phyloP scores from a whole-genome alignment of 768 basidiomycete species.

The Termitomyces bulborhizus region DNA sequence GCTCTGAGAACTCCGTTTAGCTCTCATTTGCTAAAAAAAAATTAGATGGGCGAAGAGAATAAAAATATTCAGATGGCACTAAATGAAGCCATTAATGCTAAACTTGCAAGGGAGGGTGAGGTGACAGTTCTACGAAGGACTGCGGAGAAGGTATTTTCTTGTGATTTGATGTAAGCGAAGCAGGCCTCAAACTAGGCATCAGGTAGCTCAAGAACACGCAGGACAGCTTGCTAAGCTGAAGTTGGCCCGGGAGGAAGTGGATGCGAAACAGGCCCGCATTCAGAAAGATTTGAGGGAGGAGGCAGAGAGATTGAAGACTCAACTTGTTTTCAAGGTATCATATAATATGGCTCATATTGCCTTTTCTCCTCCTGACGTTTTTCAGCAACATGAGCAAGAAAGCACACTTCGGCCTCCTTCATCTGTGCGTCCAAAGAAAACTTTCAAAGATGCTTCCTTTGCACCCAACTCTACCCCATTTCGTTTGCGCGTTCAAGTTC shows the following conservation, averaged over 20 bases:
- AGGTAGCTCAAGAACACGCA: constrained; percentile 57
- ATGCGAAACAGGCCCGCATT: constrained; percentile 45
- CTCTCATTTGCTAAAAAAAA: constrained; percentile 7
- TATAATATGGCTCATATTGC: not conserved
- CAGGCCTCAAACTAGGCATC: not conserved
- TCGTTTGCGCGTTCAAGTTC: constrained; percentile 32
- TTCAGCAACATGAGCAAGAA: constrained; percentile 66
- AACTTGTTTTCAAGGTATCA: constrained; percentile 63
- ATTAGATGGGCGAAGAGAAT: constrained; percentile 48
- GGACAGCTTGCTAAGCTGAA: constrained; percentile 51
- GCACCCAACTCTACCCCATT: constrained; percentile 33
- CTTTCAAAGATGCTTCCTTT: constrained; percentile 28
- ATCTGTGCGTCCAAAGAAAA: constrained; percentile 38
- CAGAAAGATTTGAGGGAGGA: constrained; percentile 63
- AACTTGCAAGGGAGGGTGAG: constrained; percentile 63
- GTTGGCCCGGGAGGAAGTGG: constrained; percentile 54
- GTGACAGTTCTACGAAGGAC: constrained; percentile 57
- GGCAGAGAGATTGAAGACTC: constrained; percentile 63
- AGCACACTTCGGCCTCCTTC: constrained; percentile 43
- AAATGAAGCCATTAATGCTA: constrained; percentile 42
- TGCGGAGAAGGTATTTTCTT: constrained; percentile 53
- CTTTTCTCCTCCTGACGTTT: not conserved
- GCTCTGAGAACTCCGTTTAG: constrained; percentile 1
- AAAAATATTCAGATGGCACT: constrained; percentile 36
- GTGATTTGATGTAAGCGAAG: not conserved